These are phyloP conservation scores for Hanseniaspora nectarophila DNA, from an alignment of 805 yeast species.

Conservation along the genomic window DNA sequence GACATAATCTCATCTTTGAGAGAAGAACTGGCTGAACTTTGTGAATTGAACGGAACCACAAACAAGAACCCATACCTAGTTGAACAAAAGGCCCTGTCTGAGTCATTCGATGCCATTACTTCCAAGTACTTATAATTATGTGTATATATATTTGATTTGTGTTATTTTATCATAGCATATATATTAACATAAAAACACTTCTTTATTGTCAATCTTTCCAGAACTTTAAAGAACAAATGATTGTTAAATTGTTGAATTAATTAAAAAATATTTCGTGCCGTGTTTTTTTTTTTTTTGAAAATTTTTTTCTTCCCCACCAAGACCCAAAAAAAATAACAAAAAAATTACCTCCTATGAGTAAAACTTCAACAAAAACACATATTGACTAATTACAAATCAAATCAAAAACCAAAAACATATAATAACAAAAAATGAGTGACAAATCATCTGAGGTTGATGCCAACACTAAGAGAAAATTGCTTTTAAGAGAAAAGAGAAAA, in stretches of 20 bases:
- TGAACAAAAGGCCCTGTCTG: constrained; percentile 51
- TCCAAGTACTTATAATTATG: constrained; percentile 36
- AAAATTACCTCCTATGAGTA: neutral
- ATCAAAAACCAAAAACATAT: neutral
- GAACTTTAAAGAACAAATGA: constrained; percentile 17
- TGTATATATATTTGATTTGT: no score
- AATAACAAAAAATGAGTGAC: constrained; percentile 29
- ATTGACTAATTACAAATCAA: no score
- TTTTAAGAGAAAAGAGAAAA: constrained; percentile 52
- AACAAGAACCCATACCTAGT: constrained; percentile 39
- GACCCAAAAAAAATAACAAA: neutral
- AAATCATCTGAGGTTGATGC: constrained; percentile 21
- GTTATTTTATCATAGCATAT: no score
- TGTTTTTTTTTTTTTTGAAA: neutral
- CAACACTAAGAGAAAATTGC: constrained; percentile 44
- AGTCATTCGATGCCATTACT: constrained; percentile 57
- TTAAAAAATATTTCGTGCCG: no score
- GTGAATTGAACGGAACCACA: constrained; percentile 30
- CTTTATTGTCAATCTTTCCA: no score
- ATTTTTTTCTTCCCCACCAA: neutral
- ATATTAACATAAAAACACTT: no score
- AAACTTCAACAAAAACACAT: no score
- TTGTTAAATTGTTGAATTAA: constrained; percentile 17
- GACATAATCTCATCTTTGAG: constrained; percentile 33
- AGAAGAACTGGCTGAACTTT: constrained; percentile 12